Conservation (phyloP, 768 basidiomycete genomes). For the Termitomyces sp. region DNA sequence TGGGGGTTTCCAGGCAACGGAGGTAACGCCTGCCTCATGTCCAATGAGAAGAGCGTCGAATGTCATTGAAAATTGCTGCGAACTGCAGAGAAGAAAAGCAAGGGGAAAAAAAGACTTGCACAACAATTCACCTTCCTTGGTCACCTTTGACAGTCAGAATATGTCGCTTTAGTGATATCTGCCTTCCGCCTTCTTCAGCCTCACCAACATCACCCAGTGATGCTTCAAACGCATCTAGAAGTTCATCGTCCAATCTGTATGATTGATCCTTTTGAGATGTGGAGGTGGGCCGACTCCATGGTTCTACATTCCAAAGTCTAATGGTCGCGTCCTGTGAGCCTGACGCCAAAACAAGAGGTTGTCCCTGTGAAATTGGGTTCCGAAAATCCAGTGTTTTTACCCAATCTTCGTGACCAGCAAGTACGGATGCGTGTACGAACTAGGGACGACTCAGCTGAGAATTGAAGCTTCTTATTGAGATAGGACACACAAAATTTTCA, state of each 20-base stretch:
- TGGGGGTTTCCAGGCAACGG: slow-evolving; percentile 72
- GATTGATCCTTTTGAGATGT: slow-evolving; percentile 10
- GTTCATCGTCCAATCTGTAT: slow-evolving; percentile 53
- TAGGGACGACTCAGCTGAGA: slow-evolving; percentile 17
- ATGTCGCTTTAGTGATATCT: slow-evolving; percentile 87
- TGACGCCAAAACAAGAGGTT: slow-evolving; percentile 75
- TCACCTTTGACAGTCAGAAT: slow-evolving; percentile 59
- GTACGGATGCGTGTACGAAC: slow-evolving; percentile 55
- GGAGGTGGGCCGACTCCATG: slow-evolving; percentile 29
- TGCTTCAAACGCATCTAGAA: slow-evolving; percentile 85
- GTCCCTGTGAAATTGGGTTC: slow-evolving; percentile 21
- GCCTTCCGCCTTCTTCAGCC: slow-evolving; percentile 72
- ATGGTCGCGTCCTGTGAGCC: slow-evolving; percentile 95
- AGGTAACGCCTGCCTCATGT: slow-evolving; percentile 93
- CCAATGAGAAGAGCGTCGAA: slow-evolving; percentile 94
- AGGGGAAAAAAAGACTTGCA: neutral
- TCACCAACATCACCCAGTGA: slow-evolving; percentile 69
- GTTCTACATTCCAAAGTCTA: slow-evolving; percentile 84
- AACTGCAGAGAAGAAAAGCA: slow-evolving; percentile 16
- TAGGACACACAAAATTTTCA: slow-evolving; percentile 41
- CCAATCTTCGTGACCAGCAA: slow-evolving; percentile 96
- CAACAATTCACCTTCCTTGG: slow-evolving; percentile 28
- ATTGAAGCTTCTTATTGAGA: neutral
- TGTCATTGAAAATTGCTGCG: slow-evolving; percentile 65
- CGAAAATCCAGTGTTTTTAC: slow-evolving; percentile 75